Evolutionary conservation across 768 basidiomycete species (phyloP), one percentile per base, ranked within the genome.

Genomic region (Pleurotus pulmonarius): DNA sequence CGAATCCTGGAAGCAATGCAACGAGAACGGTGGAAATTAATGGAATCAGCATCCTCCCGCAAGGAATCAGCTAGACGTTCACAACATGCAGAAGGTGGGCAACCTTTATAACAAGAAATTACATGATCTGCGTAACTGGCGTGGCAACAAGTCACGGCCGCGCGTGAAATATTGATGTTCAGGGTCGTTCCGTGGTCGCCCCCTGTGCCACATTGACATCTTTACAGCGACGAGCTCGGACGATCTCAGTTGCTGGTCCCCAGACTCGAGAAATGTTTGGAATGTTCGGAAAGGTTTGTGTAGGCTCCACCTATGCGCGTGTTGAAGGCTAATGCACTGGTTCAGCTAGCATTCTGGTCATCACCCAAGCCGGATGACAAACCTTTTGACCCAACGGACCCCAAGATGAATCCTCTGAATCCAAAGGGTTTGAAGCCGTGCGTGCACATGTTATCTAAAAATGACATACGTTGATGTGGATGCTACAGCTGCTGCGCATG

Each of bases 381-480:
- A 56, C 76, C 80, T 39, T 90, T 76, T 59, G 85, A 90, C 70
- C 85, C 88, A 1, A 87, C 88, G 13, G 78, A 90, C 66, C 88
- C 89, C 7, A 86, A 84, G 65, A 73, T 81, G 76, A 97, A 97
- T 68, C 94, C 92, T 7, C 71, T 95, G 56, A 98, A 98, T 69
- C 96, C 96, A 0, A 65, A 94, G 64, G 94, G 94, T n/a, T 73
- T 97, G 52, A 99, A 98, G 69, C 90, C 96, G 96, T 97, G 69
- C 58, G 92, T 76, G 12, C 13, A 44, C 29, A 34, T 34, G 29
- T 34, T 34, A 34, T 34, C 29, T 34, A 34, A 34, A 34, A 34
- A 7, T 18, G 18, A 49, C 34, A 34, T 47, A 24, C 16, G 7
- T 47, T 26, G 40, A 26, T 29, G 26, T 25, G 22, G 22, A 55